Evolutionary conservation across 2,329 filamentous ascomycete genomes (phyloP).

Genomic region (Clonostachys solani): DNA sequence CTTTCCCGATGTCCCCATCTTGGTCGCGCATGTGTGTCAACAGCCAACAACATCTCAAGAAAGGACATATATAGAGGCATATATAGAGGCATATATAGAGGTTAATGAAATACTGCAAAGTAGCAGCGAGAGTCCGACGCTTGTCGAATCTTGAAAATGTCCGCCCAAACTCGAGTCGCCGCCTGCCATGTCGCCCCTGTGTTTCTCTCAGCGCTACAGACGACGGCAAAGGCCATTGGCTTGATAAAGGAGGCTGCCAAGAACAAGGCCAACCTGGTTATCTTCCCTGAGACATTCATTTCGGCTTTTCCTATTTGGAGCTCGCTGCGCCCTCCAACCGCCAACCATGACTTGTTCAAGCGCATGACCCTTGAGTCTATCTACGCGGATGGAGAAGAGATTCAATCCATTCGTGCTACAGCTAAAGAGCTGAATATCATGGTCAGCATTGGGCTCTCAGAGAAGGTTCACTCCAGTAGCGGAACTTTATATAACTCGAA

Average conservation of each 20-base stretch:
- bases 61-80: no score
- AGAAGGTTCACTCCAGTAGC: constrained; percentile 34
- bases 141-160: no score
- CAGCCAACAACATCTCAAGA: no score
- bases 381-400: constrained; percentile 38
- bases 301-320: constrained; percentile 50
- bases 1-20: no score
- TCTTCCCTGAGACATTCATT: constrained; percentile 50
- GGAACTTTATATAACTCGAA: constrained; percentile 48
- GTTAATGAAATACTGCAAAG: no score
- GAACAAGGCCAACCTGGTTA: constrained; percentile 40
- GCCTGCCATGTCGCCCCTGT: constrained; percentile 34
- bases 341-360: constrained; percentile 46
- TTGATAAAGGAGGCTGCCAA: constrained; percentile 37
- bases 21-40: no score
- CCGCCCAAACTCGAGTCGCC: constrained; percentile 9
- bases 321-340: constrained; percentile 35
- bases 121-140: no score
- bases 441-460: constrained; percentile 46
- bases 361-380: constrained; percentile 38
- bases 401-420: constrained; percentile 28
- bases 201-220: constrained; percentile 39
- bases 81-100: no score
- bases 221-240: constrained; percentile 38
- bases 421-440: constrained; percentile 29